Evolutionary conservation across 148 eudicot genomes (phyloP).

Genomic region (Arctostaphylos glauca): DNA sequence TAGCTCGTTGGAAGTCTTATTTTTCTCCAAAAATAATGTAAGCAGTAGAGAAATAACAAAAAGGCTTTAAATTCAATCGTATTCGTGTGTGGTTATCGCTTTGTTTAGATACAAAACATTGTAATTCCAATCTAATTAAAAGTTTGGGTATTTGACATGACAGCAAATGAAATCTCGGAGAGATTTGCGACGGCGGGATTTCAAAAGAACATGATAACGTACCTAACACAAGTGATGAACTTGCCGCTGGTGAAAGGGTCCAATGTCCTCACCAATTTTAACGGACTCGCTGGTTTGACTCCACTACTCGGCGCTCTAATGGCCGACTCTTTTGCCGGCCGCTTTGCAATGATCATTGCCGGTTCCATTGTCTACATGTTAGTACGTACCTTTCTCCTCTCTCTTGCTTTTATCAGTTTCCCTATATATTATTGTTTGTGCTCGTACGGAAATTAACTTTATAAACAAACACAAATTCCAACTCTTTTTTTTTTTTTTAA

Average conservation of each 20-base stretch:
- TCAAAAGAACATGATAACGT: conserved; percentile 76
- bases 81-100: no score
- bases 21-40: no score
- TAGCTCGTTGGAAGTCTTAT: no score
- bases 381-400: conserved; percentile 28
- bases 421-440: neutral
- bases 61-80: no score
- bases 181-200: conserved; percentile 68
- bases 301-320: conserved; percentile 73
- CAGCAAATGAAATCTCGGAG: conserved; percentile 82
- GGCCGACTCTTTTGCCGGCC: conserved; percentile 72
- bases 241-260: conserved; percentile 76
- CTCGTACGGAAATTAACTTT: neutral
- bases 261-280: conserved; percentile 65
- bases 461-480: neutral
- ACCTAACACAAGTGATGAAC: conserved; percentile 62
- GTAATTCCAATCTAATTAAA: no score
- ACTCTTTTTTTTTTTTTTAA: neutral
- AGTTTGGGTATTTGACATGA: neutral
- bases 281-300: conserved; percentile 66
- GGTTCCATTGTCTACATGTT: conserved; percentile 61
- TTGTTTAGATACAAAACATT: no score
- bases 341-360: conserved; percentile 66
- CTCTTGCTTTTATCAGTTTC: neutral
- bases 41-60: no score